phyloP scores from a whole-genome alignment of 2,329 filamentous ascomycete species.

The Aspergillus brasiliensis region DNA sequence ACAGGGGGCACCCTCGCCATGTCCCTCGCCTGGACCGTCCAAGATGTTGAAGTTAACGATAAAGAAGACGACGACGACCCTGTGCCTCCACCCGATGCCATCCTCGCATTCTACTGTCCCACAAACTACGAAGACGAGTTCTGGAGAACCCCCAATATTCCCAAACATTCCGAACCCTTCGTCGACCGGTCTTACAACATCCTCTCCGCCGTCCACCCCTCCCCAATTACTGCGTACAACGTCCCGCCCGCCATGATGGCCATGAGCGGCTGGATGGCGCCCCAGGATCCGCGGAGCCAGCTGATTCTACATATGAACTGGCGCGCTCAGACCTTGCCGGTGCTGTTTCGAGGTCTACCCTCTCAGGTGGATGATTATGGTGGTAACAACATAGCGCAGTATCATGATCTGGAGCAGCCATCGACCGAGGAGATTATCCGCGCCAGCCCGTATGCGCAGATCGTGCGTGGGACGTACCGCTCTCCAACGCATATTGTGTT shows the following conservation, averaged over 20 bases:
- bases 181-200: not conserved
- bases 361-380: no score
- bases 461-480: slow-evolving; percentile 13
- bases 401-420: no score
- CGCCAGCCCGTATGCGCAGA: slow-evolving; percentile 21
- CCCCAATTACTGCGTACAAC: slow-evolving; percentile 22
- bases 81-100: slow-evolving; percentile 43
- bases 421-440: no score
- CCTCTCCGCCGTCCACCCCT: not conserved
- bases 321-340: slow-evolving; percentile 39
- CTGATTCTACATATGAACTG: slow-evolving; percentile 48
- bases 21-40: slow-evolving; percentile 38
- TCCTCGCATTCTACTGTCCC: slow-evolving; percentile 52
- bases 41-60: no score
- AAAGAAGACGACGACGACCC: slow-evolving; percentile 34
- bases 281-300: slow-evolving; percentile 38
- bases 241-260: slow-evolving; percentile 11
- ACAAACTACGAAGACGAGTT: slow-evolving; percentile 40
- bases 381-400: no score
- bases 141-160: not conserved
- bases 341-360: slow-evolving; percentile 26
- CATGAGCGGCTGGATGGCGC: slow-evolving; percentile 20
- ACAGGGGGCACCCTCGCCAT: slow-evolving; percentile 52
- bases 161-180: not conserved
- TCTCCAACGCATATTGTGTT: slow-evolving; percentile 20